Percentiles rank a stretch among this genome's conserved stretches.
These are phyloP conservation scores for Centrapalus pauciflorus DNA, from an alignment of 129 eudicot genomes.

Conservation along the genomic window DNA sequence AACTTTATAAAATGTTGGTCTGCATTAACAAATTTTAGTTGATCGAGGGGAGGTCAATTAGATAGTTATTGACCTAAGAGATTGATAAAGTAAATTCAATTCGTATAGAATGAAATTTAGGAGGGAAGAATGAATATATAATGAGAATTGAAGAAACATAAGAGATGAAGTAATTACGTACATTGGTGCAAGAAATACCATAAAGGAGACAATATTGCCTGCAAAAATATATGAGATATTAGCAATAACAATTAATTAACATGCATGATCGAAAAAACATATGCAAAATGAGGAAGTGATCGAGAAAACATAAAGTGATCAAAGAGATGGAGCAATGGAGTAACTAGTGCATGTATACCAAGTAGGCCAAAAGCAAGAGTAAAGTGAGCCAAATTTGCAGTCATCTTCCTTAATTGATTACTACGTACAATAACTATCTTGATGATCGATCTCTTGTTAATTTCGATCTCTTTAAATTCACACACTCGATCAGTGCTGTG, in stretches of 20 bases:
- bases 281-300: not conserved
- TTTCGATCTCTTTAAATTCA: no score
- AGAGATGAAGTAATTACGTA: no score
- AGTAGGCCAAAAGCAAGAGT: constrained; percentile 68
- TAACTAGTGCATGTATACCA: constrained; percentile 37
- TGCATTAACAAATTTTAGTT: constrained; percentile 8
- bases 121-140: no score
- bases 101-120: no score
- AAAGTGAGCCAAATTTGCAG: constrained; percentile 32
- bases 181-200: constrained; percentile 71
- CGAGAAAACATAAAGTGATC: not conserved
- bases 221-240: not conserved
- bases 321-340: no score
- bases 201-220: constrained; percentile 64
- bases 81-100: no score
- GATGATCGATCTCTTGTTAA: no score
- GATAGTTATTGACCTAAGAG: not conserved
- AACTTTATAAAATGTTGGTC: constrained; percentile 57
- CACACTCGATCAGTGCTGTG: not conserved
- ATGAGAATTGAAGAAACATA: not conserved
- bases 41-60: not conserved
- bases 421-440: no score
- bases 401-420: constrained; percentile 14
- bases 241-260: not conserved
- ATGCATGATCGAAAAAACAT: not conserved